These are phyloP conservation scores for Neospermospora avenae DNA, from an alignment of 2,329 filamentous ascomycete species.

Conservation along the genomic window DNA sequence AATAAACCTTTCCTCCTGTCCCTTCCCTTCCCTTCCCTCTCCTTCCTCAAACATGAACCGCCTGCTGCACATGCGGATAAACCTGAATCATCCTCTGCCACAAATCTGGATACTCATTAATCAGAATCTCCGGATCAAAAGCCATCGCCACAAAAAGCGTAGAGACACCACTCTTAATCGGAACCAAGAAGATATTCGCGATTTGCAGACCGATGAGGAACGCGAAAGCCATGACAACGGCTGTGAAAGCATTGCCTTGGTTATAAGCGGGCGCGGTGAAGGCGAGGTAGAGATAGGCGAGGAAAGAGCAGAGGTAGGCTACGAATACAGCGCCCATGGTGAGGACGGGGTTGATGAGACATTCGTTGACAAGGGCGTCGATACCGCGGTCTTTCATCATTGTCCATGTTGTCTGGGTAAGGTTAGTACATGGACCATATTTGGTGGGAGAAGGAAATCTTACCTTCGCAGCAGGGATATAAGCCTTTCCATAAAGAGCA, in stretches of 20 bases:
- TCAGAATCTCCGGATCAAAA: slow-evolving; percentile 70
- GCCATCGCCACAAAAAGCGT: slow-evolving; percentile 82
- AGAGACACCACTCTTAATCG: slow-evolving; percentile 82
- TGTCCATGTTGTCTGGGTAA: slow-evolving; percentile 36
- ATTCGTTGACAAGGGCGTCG: slow-evolving; percentile 75
- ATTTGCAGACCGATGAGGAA: slow-evolving; percentile 91
- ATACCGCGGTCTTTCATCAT: slow-evolving; percentile 93
- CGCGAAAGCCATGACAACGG: slow-evolving; percentile 76
- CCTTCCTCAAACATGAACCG: slow-evolving; percentile 36
- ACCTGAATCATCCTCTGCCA: slow-evolving; percentile 76
- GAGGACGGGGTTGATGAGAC: slow-evolving; percentile 47
- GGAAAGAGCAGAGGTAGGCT: slow-evolving; percentile 74
- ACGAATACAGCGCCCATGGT: slow-evolving; percentile 81
- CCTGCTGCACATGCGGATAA: slow-evolving; percentile 79
- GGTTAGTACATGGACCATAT: slow-evolving; percentile 2
- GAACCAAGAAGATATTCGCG: slow-evolving; percentile 84
- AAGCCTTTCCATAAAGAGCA: slow-evolving; percentile 85
- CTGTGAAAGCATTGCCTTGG: slow-evolving; percentile 61
- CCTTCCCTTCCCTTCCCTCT: no score
- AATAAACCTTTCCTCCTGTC: neutral
- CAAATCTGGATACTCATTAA: slow-evolving; percentile 76
- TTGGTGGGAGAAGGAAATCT: slow-evolving; percentile 28
- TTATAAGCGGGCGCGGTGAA: slow-evolving; percentile 84
- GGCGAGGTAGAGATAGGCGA: slow-evolving; percentile 82
- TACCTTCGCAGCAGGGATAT: slow-evolving; percentile 80